A percentile compares a stretch with the other conserved stretches of the same genome.
phyloP scores from a whole-genome alignment of 108 stramenopile genomes.

The Pseudonitzschia delicatissima region DNA sequence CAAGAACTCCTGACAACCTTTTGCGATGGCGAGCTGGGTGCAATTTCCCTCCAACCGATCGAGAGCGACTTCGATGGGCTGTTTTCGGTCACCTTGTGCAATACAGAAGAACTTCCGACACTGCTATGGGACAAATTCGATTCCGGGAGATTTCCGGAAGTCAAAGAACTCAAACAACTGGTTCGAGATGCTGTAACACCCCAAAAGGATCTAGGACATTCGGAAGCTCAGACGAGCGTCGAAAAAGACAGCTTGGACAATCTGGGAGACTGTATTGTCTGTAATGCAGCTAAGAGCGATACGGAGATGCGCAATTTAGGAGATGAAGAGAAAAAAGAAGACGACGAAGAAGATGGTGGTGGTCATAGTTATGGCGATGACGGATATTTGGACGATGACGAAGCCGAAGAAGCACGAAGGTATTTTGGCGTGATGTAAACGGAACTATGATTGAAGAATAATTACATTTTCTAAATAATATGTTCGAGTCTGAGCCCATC shows the following conservation, averaged over 20 bases:
- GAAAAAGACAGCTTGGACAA: background rate
- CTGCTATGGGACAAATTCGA: background rate
- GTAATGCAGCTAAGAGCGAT: background rate
- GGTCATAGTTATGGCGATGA: slow-evolving; percentile 15
- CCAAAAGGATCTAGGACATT: slow-evolving; percentile 65
- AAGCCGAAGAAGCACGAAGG: slow-evolving; percentile 48
- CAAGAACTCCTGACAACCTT: slow-evolving; percentile 47
- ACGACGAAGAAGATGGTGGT: background rate
- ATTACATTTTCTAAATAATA: no score
- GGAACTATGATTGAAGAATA: background rate
- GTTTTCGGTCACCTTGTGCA: background rate
- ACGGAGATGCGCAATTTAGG: background rate
- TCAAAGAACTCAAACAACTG: slow-evolving; percentile 74
- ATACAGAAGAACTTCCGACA: background rate
- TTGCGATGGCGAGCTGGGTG: slow-evolving; percentile 30
- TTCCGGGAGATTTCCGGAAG: slow-evolving; percentile 71
- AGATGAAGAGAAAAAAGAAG: slow-evolving; percentile 72
- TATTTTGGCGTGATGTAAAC: slow-evolving; percentile 60
- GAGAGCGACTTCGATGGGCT: background rate
- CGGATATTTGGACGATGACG: slow-evolving; percentile 60
- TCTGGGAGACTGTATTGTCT: slow-evolving; percentile 2
- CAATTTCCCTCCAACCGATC: slow-evolving; percentile 39
- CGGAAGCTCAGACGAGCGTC: slow-evolving; percentile 38
- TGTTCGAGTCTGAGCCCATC: no score
- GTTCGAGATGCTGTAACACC: slow-evolving; percentile 72